These are phyloP conservation scores for Ilyonectria robusta DNA, from an alignment of 2,329 filamentous ascomycete species.

Conservation along the genomic window DNA sequence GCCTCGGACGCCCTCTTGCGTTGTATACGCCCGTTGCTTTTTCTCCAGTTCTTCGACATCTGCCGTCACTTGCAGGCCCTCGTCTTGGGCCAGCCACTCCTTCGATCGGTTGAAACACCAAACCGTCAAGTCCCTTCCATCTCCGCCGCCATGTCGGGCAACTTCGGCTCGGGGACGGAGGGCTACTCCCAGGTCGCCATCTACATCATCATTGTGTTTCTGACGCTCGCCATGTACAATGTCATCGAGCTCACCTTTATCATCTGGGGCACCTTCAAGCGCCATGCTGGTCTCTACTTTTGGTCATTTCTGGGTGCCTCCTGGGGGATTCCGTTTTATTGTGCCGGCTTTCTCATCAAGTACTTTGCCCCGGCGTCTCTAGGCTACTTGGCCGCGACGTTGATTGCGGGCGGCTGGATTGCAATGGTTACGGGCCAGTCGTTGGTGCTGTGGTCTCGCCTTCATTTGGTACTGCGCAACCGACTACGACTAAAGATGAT, in stretches of 20 bases:
- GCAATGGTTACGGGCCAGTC: conserved; percentile 74
- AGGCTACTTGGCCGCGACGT: conserved; percentile 40
- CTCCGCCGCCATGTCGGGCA: conserved; percentile 27
- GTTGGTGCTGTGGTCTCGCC: conserved; percentile 73
- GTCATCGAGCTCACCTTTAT: conserved; percentile 54
- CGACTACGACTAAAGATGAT: conserved; percentile 62
- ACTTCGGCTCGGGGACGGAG: conserved; percentile 44
- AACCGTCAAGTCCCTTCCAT: not conserved
- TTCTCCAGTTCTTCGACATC: not conserved
- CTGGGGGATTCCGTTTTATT: conserved; percentile 54
- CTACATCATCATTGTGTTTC: conserved; percentile 50
- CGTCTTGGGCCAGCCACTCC: not conserved
- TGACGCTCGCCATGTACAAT: conserved; percentile 53
- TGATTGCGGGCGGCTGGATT: conserved; percentile 49
- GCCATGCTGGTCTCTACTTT: conserved; percentile 55
- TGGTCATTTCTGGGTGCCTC: conserved; percentile 56
- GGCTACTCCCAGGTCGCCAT: conserved; percentile 38
- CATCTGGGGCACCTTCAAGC: conserved; percentile 54
- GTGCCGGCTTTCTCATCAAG: conserved; percentile 63
- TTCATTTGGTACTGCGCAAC: conserved; percentile 72
- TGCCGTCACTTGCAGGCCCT: not conserved
- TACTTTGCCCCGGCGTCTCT: conserved; percentile 39
- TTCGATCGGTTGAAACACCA: not conserved
- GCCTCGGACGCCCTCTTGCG: not conserved
- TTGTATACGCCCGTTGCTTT: not conserved